Conservation (phyloP, 2,329 filamentous ascomycete species). For the Aureobasidium pullulans region DNA sequence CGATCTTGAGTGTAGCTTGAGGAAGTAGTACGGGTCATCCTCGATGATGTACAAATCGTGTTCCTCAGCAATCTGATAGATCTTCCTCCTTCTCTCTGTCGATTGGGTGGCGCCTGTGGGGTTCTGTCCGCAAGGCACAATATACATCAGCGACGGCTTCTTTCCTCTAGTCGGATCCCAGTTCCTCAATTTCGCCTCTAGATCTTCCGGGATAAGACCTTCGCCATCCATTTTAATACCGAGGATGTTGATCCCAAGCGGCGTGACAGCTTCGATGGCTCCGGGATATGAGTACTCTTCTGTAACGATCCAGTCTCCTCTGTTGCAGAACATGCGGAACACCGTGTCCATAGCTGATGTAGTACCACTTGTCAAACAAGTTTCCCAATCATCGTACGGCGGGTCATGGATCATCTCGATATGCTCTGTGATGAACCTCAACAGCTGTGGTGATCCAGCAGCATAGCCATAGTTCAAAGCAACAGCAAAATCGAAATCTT, state of each 20-base stretch:
- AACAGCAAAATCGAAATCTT: slow-evolving; percentile 19
- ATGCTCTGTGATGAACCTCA: slow-evolving; percentile 25
- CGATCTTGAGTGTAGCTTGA: slow-evolving; percentile 15
- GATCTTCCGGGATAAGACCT: slow-evolving; percentile 22
- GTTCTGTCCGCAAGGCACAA: slow-evolving; percentile 27
- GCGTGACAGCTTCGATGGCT: slow-evolving; percentile 21
- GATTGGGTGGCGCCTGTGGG: slow-evolving; percentile 24
- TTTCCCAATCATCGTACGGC: slow-evolving; percentile 26
- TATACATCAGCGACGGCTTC: slow-evolving; percentile 26
- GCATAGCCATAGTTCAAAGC: slow-evolving; percentile 24
- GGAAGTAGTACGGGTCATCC: slow-evolving; percentile 27
- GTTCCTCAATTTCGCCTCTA: slow-evolving; percentile 20
- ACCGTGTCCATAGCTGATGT: slow-evolving; percentile 27
- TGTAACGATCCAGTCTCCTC: slow-evolving; percentile 20
- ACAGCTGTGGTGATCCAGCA: slow-evolving; percentile 21
- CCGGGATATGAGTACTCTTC: slow-evolving; percentile 26
- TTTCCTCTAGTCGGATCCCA: slow-evolving; percentile 22
- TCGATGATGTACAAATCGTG: slow-evolving; percentile 26
- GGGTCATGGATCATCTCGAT: slow-evolving; percentile 25
- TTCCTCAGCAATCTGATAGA: slow-evolving; percentile 23
- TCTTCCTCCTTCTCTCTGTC: slow-evolving; percentile 19
- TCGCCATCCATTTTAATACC: slow-evolving; percentile 25
- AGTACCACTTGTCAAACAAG: slow-evolving; percentile 23
- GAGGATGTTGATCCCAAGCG: slow-evolving; percentile 22
- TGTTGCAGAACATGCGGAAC: slow-evolving; percentile 24